Evolutionary conservation across 2,329 filamentous ascomycete genomes (phyloP).

Genomic region (Colletotrichum orchidophilum): DNA sequence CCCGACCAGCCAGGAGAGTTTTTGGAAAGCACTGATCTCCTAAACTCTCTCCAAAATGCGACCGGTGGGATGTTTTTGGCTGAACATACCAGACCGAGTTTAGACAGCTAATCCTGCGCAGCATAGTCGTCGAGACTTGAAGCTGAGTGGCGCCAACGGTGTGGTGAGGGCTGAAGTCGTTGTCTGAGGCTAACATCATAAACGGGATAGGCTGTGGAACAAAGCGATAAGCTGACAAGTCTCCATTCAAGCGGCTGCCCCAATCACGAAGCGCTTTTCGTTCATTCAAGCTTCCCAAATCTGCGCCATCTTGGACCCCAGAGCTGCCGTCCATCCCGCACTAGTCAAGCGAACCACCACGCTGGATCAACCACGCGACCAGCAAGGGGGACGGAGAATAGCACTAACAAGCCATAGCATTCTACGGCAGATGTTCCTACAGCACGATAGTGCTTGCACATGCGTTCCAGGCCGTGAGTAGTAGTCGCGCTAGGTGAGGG

Average conservation of each 20-base stretch:
- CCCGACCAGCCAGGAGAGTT: not conserved
- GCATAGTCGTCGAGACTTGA: not conserved
- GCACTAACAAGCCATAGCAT: not conserved
- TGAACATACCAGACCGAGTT: not conserved
- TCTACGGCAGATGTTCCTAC: not conserved
- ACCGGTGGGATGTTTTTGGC: not conserved
- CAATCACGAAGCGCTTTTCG: not conserved
- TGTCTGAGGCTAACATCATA: not conserved
- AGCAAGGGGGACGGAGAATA: not conserved
- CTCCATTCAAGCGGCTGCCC: not conserved
- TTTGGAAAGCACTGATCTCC: not conserved
- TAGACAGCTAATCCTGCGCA: not conserved
- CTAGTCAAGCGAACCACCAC: not conserved
- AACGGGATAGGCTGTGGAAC: not conserved
- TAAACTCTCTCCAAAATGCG: not conserved
- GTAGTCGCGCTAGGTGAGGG: not conserved
- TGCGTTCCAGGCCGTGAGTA: not conserved
- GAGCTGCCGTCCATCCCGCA: not conserved
- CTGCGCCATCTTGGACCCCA: not conserved
- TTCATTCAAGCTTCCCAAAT: not conserved
- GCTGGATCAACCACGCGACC: not conserved
- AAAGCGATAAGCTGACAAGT: not conserved
- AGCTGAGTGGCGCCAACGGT: not conserved
- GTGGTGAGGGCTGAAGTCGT: not conserved
- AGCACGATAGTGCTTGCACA: not conserved